Conservation (phyloP, 2,329 filamentous ascomycete genomes). For the Monosporascus sp. region DNA sequence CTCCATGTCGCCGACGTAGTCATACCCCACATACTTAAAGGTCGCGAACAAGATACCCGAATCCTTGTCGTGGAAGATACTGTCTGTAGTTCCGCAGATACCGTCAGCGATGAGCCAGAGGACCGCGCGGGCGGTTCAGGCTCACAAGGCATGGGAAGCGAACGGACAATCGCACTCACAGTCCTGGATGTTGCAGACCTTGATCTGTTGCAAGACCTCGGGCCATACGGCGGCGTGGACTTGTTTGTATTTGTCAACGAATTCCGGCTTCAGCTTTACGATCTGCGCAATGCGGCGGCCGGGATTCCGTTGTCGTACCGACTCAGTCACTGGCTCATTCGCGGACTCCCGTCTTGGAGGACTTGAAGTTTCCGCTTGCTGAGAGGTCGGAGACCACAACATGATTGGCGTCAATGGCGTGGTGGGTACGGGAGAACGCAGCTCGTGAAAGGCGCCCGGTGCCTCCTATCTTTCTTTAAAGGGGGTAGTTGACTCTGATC, state of each 20-base stretch:
- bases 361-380: not conserved
- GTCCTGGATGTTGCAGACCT: conserved; percentile 67
- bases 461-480: too few relatives aligned
- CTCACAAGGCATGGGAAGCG: not conserved
- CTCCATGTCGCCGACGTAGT: conserved; percentile 71
- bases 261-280: conserved; percentile 63
- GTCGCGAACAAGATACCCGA: conserved; percentile 64
- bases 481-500: too few relatives aligned
- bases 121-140: not conserved
- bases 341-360: not conserved
- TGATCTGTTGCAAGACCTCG: conserved; percentile 70
- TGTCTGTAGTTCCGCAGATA: conserved; percentile 43
- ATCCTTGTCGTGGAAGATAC: conserved; percentile 63
- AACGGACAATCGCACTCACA: conserved; percentile 42
- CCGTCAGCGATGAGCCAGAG: not conserved
- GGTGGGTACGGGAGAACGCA: not conserved
- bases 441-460: not conserved
- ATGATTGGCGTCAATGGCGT: not conserved
- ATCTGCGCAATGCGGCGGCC: conserved; percentile 64
- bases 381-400: not conserved
- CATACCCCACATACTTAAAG: conserved; percentile 73
- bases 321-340: conserved; percentile 9
- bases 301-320: conserved; percentile 30
- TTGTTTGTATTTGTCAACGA: conserved; percentile 64
- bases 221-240: conserved; percentile 72